These are phyloP conservation scores for Podaxis sp. DNA, from an alignment of 768 basidiomycete genomes.

Conservation along the genomic window DNA sequence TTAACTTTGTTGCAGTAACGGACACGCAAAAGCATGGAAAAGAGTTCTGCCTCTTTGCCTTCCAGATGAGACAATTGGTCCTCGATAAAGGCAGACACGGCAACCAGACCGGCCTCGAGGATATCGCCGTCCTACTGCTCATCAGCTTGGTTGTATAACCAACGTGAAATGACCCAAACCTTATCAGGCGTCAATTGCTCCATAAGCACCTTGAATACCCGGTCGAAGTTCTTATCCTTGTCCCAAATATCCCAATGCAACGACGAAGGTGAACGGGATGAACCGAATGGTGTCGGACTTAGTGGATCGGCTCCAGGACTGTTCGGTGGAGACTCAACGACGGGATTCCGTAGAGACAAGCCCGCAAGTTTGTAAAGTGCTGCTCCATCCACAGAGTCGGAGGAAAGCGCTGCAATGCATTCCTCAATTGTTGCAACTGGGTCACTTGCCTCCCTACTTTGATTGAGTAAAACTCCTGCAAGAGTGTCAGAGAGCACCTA, in stretches of 20 bases:
- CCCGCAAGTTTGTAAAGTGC: conserved; percentile 66
- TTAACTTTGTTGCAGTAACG: conserved; percentile 72
- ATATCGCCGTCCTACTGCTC: conserved; percentile 55
- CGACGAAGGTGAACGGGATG: conserved; percentile 40
- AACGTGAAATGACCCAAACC: conserved; percentile 40
- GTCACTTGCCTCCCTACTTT: conserved; percentile 32
- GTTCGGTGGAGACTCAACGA: conserved; percentile 52
- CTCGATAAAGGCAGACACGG: conserved; percentile 82
- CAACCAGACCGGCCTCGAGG: conserved; percentile 77
- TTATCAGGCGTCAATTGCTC: conserved; percentile 60
- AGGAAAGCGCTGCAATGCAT: conserved; percentile 54
- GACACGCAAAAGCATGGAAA: conserved; percentile 66
- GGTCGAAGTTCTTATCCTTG: conserved; percentile 67
- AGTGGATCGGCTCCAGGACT: conserved; percentile 51
- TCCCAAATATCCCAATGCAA: conserved; percentile 69
- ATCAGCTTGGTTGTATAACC: background rate
- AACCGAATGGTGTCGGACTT: conserved; percentile 57
- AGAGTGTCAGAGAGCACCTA: background rate
- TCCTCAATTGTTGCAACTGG: conserved; percentile 34
- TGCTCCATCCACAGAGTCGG: conserved; percentile 48
- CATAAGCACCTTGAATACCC: conserved; percentile 64
- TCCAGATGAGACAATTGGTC: conserved; percentile 73
- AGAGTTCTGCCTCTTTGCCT: conserved; percentile 76
- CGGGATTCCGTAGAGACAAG: conserved; percentile 61
- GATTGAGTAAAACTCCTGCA: background rate